A percentile compares a stretch with the other conserved stretches of the same genome.
Evolutionary conservation across 192 early-diverging fungal genomes (phyloP).

Genomic region (Backusella liffmaniae): DNA sequence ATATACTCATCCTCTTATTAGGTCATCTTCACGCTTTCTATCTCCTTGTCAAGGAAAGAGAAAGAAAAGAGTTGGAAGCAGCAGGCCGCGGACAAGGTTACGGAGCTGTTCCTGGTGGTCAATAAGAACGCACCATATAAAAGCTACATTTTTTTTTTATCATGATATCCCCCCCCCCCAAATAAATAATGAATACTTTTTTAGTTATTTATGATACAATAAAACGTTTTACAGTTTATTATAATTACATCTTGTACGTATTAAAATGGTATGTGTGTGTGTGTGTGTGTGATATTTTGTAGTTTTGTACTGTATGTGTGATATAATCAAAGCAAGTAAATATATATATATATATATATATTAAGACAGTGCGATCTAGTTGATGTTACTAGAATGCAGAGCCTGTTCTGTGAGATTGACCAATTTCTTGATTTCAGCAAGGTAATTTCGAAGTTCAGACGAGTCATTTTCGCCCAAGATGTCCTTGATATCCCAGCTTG

Average conservation of each 20-base stretch:
- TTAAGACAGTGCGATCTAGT: background rate
- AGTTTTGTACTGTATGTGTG: too few relatives aligned
- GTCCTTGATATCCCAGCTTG: slow-evolving; percentile 30
- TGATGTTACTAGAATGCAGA: background rate
- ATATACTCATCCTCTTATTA: background rate
- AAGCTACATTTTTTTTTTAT: background rate
- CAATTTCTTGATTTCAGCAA: background rate
- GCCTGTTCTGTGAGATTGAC: background rate
- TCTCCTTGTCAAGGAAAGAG: slow-evolving; percentile 28
- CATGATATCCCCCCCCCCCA: too few relatives aligned
- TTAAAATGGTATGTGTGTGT: too few relatives aligned
- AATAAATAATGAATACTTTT: too few relatives aligned
- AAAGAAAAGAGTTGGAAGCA: slow-evolving; percentile 1
- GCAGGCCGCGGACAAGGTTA: background rate
- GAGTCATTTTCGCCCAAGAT: slow-evolving; percentile 6
- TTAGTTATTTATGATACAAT: background rate
- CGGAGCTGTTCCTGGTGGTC: background rate
- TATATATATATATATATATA: too few relatives aligned
- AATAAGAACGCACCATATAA: background rate
- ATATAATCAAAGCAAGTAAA: too few relatives aligned
- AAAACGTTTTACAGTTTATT: background rate
- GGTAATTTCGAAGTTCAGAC: background rate
- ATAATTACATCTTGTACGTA: background rate
- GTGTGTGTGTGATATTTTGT: too few relatives aligned
- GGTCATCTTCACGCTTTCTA: slow-evolving; percentile 38